Evolutionary conservation across 768 basidiomycete genomes (phyloP).

Genomic region (Macrolepiota dolichaula): DNA sequence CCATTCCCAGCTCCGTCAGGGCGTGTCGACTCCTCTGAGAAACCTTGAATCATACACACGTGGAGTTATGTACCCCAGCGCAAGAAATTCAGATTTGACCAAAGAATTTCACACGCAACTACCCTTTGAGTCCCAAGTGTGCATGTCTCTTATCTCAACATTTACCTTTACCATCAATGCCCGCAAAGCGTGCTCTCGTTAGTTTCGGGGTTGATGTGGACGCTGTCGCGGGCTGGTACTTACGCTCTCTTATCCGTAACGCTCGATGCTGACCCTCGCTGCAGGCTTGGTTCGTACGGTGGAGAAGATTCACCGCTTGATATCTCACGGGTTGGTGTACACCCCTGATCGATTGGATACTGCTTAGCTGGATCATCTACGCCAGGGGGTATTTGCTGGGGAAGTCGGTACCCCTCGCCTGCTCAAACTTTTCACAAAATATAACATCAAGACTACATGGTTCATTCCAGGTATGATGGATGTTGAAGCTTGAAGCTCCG

Average conservation of each 20-base stretch:
- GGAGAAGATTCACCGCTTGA: conserved; percentile 72
- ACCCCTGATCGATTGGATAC: background rate
- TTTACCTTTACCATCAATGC: conserved; percentile 31
- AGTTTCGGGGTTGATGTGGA: conserved; percentile 75
- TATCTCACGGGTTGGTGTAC: conserved; percentile 53
- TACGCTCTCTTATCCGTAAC: background rate
- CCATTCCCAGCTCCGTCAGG: background rate
- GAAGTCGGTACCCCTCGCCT: conserved; percentile 70
- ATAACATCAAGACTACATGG: conserved; percentile 66
- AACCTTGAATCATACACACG: background rate
- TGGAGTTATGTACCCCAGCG: background rate
- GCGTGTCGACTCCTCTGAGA: background rate
- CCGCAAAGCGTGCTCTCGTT: conserved; percentile 50
- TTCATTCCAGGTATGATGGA: conserved; percentile 71
- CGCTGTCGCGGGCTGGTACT: conserved; percentile 70
- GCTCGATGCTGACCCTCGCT: background rate
- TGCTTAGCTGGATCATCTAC: background rate
- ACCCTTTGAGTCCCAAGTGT: background rate
- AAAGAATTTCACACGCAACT: background rate
- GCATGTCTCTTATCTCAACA: background rate
- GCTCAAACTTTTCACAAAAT: conserved; percentile 69
- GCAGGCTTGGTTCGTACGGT: conserved; percentile 72
- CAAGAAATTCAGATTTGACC: background rate
- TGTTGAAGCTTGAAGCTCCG: background rate
- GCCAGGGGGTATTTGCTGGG: conserved; percentile 66